Percentiles rank a stretch among this genome's conserved stretches.
Conservation (phyloP, 352 stramenopile genomes). For the Phytopythium delawarense region DNA sequence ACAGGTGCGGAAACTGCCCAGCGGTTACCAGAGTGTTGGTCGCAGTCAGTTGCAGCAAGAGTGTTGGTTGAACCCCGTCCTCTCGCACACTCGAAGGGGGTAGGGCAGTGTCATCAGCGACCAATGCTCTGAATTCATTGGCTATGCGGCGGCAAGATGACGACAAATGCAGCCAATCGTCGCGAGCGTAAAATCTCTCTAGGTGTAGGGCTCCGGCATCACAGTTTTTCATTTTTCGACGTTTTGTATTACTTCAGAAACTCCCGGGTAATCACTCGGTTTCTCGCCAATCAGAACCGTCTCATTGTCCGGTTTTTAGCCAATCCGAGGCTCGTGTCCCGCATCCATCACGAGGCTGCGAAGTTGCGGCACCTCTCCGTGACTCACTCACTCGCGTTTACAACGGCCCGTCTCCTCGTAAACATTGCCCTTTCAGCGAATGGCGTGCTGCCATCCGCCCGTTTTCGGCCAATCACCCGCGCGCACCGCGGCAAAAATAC, state of each 20-base stretch:
- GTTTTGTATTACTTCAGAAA: neutral
- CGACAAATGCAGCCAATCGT: neutral
- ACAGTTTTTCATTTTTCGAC: neutral
- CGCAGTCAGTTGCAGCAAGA: neutral
- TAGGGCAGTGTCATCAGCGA: neutral
- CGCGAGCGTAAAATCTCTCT: slow-evolving; percentile 63
- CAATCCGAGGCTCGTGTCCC: neutral
- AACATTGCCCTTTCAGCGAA: slow-evolving; percentile 2
- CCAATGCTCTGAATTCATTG: neutral
- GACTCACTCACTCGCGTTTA: neutral
- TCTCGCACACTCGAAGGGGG: neutral
- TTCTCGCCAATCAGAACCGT: neutral
- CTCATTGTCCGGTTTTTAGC: neutral
- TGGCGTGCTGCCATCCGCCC: neutral
- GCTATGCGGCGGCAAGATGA: neutral
- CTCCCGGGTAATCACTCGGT: neutral
- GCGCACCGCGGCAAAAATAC: no score
- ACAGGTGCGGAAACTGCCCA: neutral
- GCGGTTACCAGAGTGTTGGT: neutral
- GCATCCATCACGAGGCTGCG: neutral
- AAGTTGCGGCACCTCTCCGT: neutral
- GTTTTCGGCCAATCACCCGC: neutral
- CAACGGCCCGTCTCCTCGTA: neutral
- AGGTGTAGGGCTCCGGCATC: neutral
- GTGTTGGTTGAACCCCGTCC: neutral